These are phyloP conservation scores for Phalaenopsis equestris DNA, from an alignment of 106 monocot species.

Conservation along the genomic window DNA sequence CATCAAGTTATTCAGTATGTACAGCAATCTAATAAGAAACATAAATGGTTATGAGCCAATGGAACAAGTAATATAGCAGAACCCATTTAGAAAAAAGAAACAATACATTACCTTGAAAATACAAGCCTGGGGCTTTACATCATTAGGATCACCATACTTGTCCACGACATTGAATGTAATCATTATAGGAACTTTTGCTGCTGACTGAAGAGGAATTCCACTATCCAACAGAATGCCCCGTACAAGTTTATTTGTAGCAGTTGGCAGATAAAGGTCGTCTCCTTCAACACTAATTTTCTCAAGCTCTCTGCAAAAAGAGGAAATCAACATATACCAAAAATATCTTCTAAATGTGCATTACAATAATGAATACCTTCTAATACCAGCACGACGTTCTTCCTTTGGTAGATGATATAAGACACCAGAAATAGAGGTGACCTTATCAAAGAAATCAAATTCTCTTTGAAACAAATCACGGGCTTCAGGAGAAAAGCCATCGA, in stretches of 20 bases:
- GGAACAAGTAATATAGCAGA: not conserved
- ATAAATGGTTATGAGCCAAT: not conserved
- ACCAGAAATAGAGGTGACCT: conserved; percentile 98
- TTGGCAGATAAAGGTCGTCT: conserved; percentile 91
- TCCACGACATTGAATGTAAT: conserved; percentile 93
- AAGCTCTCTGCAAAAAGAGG: conserved; percentile 49
- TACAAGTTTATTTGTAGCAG: conserved; percentile 89
- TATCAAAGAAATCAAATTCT: conserved; percentile 93
- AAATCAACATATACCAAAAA: not conserved
- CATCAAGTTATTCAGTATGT: not conserved
- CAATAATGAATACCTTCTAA: conserved; percentile 49
- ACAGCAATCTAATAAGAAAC: not conserved
- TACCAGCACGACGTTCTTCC: conserved; percentile 89
- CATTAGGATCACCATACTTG: conserved; percentile 72
- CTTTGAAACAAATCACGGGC: conserved; percentile 87
- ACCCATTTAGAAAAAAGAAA: not conserved
- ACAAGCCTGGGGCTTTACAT: conserved; percentile 81
- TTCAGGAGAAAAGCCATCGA: conserved; percentile 76
- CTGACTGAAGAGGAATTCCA: conserved; percentile 97
- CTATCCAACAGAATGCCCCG: conserved; percentile 84
- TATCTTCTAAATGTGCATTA: not conserved
- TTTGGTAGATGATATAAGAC: conserved; percentile 88
- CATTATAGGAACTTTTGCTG: conserved; percentile 99
- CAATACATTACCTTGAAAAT: conserved; percentile 79
- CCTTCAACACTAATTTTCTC: conserved; percentile 75